Conservation (phyloP, 352 stramenopile genomes). For the Phytophthora sojae region DNA sequence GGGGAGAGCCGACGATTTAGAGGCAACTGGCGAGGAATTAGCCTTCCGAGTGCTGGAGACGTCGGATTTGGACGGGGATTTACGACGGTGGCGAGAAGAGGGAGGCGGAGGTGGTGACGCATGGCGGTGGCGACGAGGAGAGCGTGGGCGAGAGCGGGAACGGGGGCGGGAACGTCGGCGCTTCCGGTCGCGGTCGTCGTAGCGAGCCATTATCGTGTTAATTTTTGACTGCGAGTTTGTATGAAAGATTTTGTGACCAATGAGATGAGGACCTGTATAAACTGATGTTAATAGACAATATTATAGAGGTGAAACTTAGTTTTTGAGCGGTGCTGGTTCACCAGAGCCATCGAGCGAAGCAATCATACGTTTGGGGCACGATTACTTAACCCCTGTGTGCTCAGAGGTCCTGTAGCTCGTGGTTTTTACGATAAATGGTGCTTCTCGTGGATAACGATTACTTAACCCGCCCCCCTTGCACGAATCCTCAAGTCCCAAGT, state of each 20-base stretch:
- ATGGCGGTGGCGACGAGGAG: slow-evolving; percentile 1
- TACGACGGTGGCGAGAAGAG: slow-evolving; percentile 4
- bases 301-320: too few relatives aligned
- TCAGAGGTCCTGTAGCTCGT: too few relatives aligned
- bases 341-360: too few relatives aligned
- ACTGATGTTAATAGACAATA: too few relatives aligned
- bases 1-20: slow-evolving; percentile 20
- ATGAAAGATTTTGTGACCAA: slow-evolving; percentile 9
- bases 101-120: slow-evolving; percentile 1
- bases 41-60: slow-evolving; percentile 26
- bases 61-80: slow-evolving; percentile 13
- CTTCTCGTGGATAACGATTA: too few relatives aligned
- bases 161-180: slow-evolving; percentile 26
- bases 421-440: too few relatives aligned
- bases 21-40: slow-evolving; percentile 3
- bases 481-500: too few relatives aligned
- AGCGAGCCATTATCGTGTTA: slow-evolving; percentile 14
- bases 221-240: slow-evolving; percentile 2
- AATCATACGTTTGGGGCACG: too few relatives aligned
- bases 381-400: too few relatives aligned
- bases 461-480: too few relatives aligned
- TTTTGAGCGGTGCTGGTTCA: too few relatives aligned
- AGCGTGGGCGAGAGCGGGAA: slow-evolving; percentile 9
- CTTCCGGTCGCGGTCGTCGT: slow-evolving; percentile 23
- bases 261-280: neutral